These are phyloP conservation scores for Glutinoglossum americanum DNA, from an alignment of 495 filamentous ascomycete genomes.

Conservation along the genomic window DNA sequence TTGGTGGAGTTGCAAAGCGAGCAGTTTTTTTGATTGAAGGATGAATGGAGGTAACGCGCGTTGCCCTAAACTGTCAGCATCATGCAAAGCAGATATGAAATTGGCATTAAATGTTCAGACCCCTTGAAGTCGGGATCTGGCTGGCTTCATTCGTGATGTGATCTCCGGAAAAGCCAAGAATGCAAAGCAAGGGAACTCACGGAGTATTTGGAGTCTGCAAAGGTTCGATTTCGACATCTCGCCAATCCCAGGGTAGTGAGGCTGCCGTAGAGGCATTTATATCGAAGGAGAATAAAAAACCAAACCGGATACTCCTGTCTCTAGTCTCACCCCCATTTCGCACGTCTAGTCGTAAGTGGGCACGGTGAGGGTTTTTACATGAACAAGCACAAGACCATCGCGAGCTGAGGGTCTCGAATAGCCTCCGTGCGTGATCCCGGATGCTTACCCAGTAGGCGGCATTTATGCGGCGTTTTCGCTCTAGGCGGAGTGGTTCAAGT, in stretches of 20 bases:
- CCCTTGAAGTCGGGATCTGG: too few relatives aligned
- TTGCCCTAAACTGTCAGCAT: too few relatives aligned
- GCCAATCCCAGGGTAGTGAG: neutral
- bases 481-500: neutral
- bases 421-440: slow-evolving; percentile 9
- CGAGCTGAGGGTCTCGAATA: slow-evolving; percentile 10
- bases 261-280: slow-evolving; percentile 3
- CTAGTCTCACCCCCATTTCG: slow-evolving; percentile 4
- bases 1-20: too few relatives aligned
- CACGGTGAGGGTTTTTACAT: slow-evolving; percentile 11
- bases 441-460: slow-evolving; percentile 9
- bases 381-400: slow-evolving; percentile 7
- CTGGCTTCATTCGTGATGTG: too few relatives aligned
- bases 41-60: too few relatives aligned
- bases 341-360: slow-evolving; percentile 12
- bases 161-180: too few relatives aligned
- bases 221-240: neutral
- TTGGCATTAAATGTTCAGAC: too few relatives aligned
- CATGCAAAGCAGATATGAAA: too few relatives aligned
- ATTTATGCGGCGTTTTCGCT: neutral
- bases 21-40: too few relatives aligned
- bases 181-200: neutral
- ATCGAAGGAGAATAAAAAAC: slow-evolving; percentile 11
- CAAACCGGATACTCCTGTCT: slow-evolving; percentile 5
- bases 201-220: neutral